Percentiles rank a stretch among this genome's conserved stretches.
These are phyloP conservation scores for Cercophora samala DNA, from an alignment of 495 filamentous ascomycete species.

Conservation along the genomic window DNA sequence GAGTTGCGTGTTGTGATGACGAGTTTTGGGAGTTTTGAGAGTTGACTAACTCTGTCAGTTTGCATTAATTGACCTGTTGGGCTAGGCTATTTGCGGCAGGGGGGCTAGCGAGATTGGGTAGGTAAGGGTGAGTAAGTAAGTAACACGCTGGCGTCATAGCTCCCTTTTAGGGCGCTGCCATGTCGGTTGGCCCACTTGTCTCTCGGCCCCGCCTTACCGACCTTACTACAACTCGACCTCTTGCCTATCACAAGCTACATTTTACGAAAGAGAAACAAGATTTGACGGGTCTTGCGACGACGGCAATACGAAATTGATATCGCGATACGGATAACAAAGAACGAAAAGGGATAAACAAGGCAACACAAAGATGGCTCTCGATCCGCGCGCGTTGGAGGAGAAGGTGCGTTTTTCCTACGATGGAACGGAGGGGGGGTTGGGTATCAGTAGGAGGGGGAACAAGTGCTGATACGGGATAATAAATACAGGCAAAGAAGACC, in stretches of 20 bases:
- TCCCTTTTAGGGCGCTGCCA: background rate
- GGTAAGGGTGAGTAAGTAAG: background rate
- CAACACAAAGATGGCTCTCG: constrained; percentile 42
- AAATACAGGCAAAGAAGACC: constrained; percentile 72
- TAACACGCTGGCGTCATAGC: constrained; percentile 19
- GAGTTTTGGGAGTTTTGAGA: background rate
- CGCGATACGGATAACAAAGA: background rate
- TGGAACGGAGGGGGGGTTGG: background rate
- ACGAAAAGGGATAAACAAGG: constrained; percentile 9
- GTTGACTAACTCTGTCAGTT: background rate
- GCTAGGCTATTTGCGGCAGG: too few species aligned
- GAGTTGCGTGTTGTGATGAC: constrained; percentile 8
- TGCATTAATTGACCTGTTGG: background rate
- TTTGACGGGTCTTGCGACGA: background rate
- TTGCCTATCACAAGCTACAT: constrained; percentile 2
- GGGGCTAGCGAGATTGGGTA: background rate
- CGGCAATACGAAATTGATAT: background rate
- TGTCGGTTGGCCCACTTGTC: background rate
- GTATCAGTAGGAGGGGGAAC: background rate
- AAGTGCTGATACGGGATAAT: constrained; percentile 28
- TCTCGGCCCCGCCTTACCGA: background rate
- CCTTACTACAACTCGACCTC: background rate
- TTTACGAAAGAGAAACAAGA: too few species aligned
- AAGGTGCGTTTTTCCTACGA: constrained; percentile 40
- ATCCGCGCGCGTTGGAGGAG: constrained; percentile 46